Conservation (phyloP, 2,329 filamentous ascomycete species). For the Alternaria rosae region DNA sequence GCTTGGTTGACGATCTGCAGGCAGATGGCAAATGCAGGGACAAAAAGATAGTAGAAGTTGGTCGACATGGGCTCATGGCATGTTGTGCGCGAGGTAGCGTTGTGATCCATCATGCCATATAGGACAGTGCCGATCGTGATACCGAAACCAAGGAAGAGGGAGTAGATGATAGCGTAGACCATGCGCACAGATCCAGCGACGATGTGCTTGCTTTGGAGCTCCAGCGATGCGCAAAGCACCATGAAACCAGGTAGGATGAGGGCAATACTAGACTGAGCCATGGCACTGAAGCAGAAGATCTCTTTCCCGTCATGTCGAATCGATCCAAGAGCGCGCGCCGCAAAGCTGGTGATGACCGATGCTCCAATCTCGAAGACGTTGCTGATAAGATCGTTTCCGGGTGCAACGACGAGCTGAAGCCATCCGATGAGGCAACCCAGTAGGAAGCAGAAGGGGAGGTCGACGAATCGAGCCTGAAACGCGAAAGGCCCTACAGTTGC, state of each 20-base stretch:
- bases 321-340: constrained; percentile 59
- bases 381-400: constrained; percentile 73
- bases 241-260: constrained; percentile 61
- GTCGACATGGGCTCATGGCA: constrained; percentile 59
- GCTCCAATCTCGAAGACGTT: constrained; percentile 61
- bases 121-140: constrained; percentile 60
- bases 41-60: constrained; percentile 72
- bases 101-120: constrained; percentile 57
- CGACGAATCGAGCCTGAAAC: constrained; percentile 77
- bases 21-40: constrained; percentile 75
- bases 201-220: constrained; percentile 58
- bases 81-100: constrained; percentile 54
- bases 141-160: constrained; percentile 60
- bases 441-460: constrained; percentile 78
- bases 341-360: constrained; percentile 59
- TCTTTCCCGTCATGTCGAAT: constrained; percentile 51
- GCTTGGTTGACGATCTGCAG: constrained; percentile 82
- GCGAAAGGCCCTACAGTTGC: constrained; percentile 80
- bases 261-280: constrained; percentile 59
- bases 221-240: constrained; percentile 59
- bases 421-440: constrained; percentile 77
- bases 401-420: constrained; percentile 77
- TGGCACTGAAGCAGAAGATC: constrained; percentile 60
- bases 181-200: constrained; percentile 61
- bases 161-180: constrained; percentile 62